These are phyloP conservation scores for Trichoderma polysporum DNA, from an alignment of 2,329 filamentous ascomycete genomes.

Conservation along the genomic window DNA sequence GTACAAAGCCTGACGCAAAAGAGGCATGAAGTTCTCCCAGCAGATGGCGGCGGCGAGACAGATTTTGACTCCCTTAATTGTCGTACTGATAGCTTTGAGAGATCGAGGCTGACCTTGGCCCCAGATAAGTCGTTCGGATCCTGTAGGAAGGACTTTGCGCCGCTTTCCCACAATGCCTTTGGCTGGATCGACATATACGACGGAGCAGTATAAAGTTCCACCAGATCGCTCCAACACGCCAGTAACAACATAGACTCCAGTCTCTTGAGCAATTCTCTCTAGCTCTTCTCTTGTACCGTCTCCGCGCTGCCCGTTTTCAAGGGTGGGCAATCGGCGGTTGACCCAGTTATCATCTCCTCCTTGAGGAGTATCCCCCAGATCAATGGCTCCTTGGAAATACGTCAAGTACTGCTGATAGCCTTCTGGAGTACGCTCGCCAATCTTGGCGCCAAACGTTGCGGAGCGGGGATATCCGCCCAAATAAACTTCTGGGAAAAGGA, in stretches of 20 bases:
- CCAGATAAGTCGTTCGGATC: neutral
- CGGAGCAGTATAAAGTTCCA: neutral
- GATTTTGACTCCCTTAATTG: neutral
- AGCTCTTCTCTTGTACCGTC: neutral
- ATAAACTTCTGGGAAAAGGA: neutral
- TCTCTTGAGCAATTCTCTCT: neutral
- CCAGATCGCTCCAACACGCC: neutral
- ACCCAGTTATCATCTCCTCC: neutral
- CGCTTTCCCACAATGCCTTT: neutral
- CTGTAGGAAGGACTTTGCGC: neutral
- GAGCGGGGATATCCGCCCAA: neutral
- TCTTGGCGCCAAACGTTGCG: conserved; percentile 2
- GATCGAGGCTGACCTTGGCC: neutral
- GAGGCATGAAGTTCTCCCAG: conserved; percentile 8
- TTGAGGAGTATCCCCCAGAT: conserved; percentile 1
- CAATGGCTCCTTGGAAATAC: conserved; percentile 2
- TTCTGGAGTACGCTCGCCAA: neutral
- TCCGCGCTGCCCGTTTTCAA: neutral
- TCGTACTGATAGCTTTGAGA: neutral
- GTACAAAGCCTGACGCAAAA: neutral
- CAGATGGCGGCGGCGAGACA: conserved; percentile 4
- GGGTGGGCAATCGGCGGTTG: neutral
- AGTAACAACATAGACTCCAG: neutral
- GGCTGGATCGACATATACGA: neutral
- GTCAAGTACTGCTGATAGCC: conserved; percentile 1